Evolutionary conservation across 179 eudicot species (phyloP).

Genomic region (Silene vulgaris): DNA sequence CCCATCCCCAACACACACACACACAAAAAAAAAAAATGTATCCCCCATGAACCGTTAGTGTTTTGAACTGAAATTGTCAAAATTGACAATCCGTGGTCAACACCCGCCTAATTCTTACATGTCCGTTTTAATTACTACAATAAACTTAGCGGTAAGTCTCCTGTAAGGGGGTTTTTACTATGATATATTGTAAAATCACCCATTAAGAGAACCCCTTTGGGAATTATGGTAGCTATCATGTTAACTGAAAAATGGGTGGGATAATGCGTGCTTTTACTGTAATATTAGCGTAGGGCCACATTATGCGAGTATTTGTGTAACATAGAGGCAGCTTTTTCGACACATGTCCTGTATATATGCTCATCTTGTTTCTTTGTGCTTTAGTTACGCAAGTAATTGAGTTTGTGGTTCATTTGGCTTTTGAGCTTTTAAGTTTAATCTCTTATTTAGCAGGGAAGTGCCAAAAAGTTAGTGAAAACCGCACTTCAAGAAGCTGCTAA

Average conservation of each 20-base stretch:
- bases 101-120: not conserved
- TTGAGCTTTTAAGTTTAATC: not conserved
- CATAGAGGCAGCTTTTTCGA: not conserved
- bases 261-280: not conserved
- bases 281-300: too few species aligned
- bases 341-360: not conserved
- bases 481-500: conserved; percentile 93
- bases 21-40: not conserved
- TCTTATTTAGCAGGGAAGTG: conserved; percentile 68
- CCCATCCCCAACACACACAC: not conserved
- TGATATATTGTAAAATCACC: too few species aligned
- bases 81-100: not conserved
- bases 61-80: not conserved
- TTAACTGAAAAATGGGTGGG: not conserved
- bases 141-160: too few species aligned
- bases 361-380: too few species aligned
- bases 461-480: conserved; percentile 67
- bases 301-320: too few species aligned
- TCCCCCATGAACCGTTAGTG: not conserved
- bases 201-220: not conserved
- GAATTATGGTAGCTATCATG: not conserved
- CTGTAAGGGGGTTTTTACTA: too few species aligned
- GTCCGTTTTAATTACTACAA: not conserved
- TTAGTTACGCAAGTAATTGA: not conserved
- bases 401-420: not conserved